Evolutionary conservation across 2,329 filamentous ascomycete species (phyloP).

Genomic region (Lasiodiplodia sp.): DNA sequence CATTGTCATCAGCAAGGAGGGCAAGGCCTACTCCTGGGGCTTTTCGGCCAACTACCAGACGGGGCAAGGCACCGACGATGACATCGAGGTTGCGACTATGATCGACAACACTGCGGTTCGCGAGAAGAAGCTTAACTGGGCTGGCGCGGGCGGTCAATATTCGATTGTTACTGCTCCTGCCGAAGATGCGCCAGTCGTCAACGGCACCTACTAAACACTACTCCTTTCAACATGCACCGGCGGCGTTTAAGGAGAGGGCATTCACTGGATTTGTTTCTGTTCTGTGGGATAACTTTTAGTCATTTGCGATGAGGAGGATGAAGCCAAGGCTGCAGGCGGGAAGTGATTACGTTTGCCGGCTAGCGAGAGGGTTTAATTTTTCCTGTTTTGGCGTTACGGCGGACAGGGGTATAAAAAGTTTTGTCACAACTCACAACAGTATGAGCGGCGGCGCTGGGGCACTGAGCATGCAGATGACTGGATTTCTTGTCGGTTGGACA

Average conservation of each 20-base stretch:
- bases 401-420: slow-evolving; percentile 16
- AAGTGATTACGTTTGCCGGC: slow-evolving; percentile 15
- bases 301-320: neutral
- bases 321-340: neutral
- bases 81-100: slow-evolving; percentile 76
- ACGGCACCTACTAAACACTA: slow-evolving; percentile 2
- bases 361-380: slow-evolving; percentile 22
- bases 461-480: slow-evolving; percentile 10
- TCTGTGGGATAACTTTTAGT: neutral
- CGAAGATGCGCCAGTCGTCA: slow-evolving; percentile 17
- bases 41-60: slow-evolving; percentile 84
- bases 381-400: slow-evolving; percentile 17
- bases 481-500: slow-evolving; percentile 15
- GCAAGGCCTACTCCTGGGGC: slow-evolving; percentile 79
- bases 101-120: slow-evolving; percentile 86
- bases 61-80: slow-evolving; percentile 78
- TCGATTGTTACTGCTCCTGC: slow-evolving; percentile 64
- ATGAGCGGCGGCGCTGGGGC: slow-evolving; percentile 20
- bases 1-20: slow-evolving; percentile 72
- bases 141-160: slow-evolving; percentile 89
- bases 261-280: neutral
- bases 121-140: slow-evolving; percentile 75
- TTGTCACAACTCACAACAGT: slow-evolving; percentile 23
- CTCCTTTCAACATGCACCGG: neutral
- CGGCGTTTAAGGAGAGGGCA: slow-evolving; percentile 3